A percentile compares a stretch with the other conserved stretches of the same genome.
These are phyloP conservation scores for Camellia granthamiana DNA, from an alignment of 148 eudicot species.

Conservation along the genomic window DNA sequence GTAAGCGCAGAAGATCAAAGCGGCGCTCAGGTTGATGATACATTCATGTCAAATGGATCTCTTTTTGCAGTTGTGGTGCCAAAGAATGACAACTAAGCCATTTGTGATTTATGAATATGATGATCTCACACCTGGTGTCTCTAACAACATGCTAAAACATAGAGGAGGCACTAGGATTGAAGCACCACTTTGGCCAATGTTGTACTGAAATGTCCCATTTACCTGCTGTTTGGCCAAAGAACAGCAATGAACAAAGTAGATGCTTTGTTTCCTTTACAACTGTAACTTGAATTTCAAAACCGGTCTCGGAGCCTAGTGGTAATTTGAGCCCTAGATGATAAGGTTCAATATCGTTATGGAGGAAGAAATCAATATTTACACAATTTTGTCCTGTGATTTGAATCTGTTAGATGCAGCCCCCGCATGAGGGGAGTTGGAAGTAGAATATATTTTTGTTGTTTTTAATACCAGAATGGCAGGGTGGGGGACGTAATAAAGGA, in stretches of 20 bases:
- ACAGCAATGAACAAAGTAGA: background rate
- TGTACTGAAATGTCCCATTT: background rate
- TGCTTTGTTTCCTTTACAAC: no score
- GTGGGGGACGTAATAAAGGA: no score
- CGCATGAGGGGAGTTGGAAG: no score
- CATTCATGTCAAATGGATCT: background rate
- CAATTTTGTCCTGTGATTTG: no score
- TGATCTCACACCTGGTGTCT: background rate
- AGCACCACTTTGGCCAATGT: background rate
- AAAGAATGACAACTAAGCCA: background rate
- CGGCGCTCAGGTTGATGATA: constrained; percentile 29
- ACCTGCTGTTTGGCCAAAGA: background rate
- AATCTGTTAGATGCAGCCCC: no score
- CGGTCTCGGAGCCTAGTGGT: no score
- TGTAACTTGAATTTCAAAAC: no score
- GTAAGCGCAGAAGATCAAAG: constrained; percentile 71
- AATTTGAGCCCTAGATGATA: no score
- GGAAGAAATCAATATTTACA: no score
- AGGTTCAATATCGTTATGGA: no score
- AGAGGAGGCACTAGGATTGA: constrained; percentile 1
- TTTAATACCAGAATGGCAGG: no score
- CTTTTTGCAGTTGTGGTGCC: background rate
- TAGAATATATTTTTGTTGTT: no score
- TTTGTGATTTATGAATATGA: background rate
- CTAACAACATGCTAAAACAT: background rate